phyloP scores from a whole-genome alignment of 495 filamentous ascomycete species.

The Aspergillus avenaceus region DNA sequence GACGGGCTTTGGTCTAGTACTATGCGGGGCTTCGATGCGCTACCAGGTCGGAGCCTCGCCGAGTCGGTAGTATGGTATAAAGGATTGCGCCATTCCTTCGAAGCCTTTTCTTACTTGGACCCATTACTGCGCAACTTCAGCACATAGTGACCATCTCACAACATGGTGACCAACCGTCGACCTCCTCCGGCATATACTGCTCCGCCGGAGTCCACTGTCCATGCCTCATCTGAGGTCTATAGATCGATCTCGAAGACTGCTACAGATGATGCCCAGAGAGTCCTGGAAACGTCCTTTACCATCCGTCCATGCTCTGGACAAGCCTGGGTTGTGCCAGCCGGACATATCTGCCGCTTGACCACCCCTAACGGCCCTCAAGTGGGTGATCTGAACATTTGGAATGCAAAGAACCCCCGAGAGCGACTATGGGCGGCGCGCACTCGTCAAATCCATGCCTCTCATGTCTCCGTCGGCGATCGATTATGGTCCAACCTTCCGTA shows the following conservation, averaged over 20 bases:
- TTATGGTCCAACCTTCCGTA: constrained; percentile 76
- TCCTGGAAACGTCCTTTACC: constrained; percentile 32
- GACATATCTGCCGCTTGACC: constrained; percentile 63
- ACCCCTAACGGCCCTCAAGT: constrained; percentile 75
- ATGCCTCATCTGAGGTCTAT: constrained; percentile 36
- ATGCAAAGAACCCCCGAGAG: constrained; percentile 68
- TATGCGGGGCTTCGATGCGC: neutral
- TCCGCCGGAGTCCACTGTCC: constrained; percentile 30
- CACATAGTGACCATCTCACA: too few species aligned
- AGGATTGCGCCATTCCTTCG: neutral
- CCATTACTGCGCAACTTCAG: too few species aligned
- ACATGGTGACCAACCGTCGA: constrained; percentile 30
- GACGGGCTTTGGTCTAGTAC: too few species aligned
- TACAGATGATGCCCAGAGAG: constrained; percentile 26
- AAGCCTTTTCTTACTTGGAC: too few species aligned
- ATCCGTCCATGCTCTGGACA: constrained; percentile 52
- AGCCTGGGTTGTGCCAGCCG: constrained; percentile 59
- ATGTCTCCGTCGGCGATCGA: constrained; percentile 64
- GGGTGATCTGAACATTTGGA: constrained; percentile 81
- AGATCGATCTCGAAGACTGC: constrained; percentile 37
- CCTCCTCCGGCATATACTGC: constrained; percentile 42
- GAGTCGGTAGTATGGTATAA: neutral
- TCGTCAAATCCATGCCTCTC: constrained; percentile 69
- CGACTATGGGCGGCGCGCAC: constrained; percentile 77
- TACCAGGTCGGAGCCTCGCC: neutral